Percentiles rank a stretch among this genome's conserved stretches.
phyloP scores from a whole-genome alignment of 768 basidiomycete genomes.

The Mycena capillaripes region DNA sequence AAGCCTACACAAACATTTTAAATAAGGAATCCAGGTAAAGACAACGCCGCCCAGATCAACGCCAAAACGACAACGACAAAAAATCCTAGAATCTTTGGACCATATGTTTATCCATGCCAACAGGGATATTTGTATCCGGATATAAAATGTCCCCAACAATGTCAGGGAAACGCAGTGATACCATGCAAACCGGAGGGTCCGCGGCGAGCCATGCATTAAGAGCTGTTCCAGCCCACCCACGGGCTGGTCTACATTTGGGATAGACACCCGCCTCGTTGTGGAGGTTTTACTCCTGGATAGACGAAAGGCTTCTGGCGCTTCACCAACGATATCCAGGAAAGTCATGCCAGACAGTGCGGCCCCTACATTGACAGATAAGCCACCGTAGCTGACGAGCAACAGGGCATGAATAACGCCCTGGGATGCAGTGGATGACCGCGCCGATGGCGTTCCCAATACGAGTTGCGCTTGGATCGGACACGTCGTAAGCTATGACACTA shows the following conservation, averaged over 20 bases:
- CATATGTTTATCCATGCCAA: constrained; percentile 22
- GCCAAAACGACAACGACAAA: constrained; percentile 14
- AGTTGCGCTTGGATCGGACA: constrained; percentile 18
- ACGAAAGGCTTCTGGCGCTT: neutral
- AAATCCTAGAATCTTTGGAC: neutral
- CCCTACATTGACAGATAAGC: constrained; percentile 3
- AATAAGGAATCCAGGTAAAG: constrained; percentile 5
- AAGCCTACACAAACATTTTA: neutral
- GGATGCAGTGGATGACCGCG: neutral
- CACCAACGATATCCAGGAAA: constrained; percentile 13
- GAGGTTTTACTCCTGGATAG: neutral
- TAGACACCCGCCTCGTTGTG: neutral
- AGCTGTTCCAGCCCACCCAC: neutral
- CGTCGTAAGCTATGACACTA: too few species aligned
- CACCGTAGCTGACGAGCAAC: constrained; percentile 18
- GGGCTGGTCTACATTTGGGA: neutral
- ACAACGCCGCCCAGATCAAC: constrained; percentile 21
- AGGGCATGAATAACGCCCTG: neutral
- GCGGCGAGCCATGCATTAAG: constrained; percentile 2
- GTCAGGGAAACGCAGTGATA: constrained; percentile 12
- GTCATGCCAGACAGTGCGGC: constrained; percentile 18
- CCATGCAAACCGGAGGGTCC: constrained; percentile 6
- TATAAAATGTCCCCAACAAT: constrained; percentile 1
- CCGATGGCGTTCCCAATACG: constrained; percentile 3
- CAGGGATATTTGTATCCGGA: constrained; percentile 16